Percentiles rank a stretch among this genome's conserved stretches.
Evolutionary conservation across 2,329 filamentous ascomycete species (phyloP).

Genomic region (Alternaria burnsii): DNA sequence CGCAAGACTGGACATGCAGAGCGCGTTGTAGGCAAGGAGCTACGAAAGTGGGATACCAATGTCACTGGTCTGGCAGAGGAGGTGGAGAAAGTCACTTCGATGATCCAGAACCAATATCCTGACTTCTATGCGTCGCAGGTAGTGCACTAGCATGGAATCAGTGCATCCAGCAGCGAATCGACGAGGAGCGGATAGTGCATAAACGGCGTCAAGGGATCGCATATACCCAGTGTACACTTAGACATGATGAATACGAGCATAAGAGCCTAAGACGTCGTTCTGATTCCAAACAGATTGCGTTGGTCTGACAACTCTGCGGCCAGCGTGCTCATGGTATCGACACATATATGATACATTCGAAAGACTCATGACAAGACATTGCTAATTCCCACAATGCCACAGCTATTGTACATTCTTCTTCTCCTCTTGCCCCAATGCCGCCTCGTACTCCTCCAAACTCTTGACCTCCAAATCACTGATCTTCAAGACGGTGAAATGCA

Average conservation of each 20-base stretch:
- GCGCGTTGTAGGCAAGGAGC: conserved; percentile 69
- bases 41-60: conserved; percentile 88
- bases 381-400: neutral
- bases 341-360: conserved; percentile 29
- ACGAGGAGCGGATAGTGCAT: conserved; percentile 2
- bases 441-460: conserved; percentile 62
- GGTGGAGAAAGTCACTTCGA: conserved; percentile 84
- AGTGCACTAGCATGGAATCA: conserved; percentile 34
- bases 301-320: neutral
- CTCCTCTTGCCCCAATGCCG: conserved; percentile 35
- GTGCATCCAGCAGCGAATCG: neutral
- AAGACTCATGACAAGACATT: neutral
- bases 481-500: conserved; percentile 83
- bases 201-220: conserved; percentile 10
- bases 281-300: neutral
- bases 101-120: conserved; percentile 82
- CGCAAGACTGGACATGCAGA: conserved; percentile 72
- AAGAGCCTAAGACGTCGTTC: neutral
- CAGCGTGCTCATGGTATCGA: conserved; percentile 9
- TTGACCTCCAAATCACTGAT: conserved; percentile 82
- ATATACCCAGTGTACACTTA: conserved; percentile 16
- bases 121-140: conserved; percentile 58
- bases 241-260: conserved; percentile 7
- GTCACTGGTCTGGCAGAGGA: conserved; percentile 88
- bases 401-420: conserved; percentile 13